Evolutionary conservation across 1,284 basidiomycete species (phyloP), one percentile per base, ranked within the genome.

Genomic region (Ustilago trichophora): DNA sequence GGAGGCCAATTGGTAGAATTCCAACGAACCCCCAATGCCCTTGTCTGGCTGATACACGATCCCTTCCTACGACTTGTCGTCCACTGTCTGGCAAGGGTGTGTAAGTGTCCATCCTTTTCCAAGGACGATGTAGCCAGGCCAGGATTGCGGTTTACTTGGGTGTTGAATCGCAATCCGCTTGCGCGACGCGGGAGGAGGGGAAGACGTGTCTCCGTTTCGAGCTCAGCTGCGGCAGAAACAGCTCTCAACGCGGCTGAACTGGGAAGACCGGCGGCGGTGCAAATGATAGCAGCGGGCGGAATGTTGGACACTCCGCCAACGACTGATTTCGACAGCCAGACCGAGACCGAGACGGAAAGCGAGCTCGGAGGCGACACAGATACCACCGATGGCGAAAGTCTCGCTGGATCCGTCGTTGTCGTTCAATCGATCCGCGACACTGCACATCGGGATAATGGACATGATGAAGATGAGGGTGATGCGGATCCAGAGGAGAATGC

Each of bases 11-110:
- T 69, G 44, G 32, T 73, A 4, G 72, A 78, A 43, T 59, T 78
- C 19, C 68, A 67, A n/a, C 48, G 68, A 2, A 57, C 67, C 7
- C 73, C 76, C 4, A 72, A 78, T 27, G 60, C 60, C 16, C 40
- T 80, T 6, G 68, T 76, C 2, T 78, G 75, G 75, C 37, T 58
- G 6, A 44, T 76, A 8, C 62, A 60, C 15, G 73, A 77, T 51
- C 62, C 75, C 2, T 73, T 71, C 38, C 38, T 73, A 2, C 55
- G 78, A 0, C 38, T 78, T 1, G 51, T 75, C 0, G 69, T 80
- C 6, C 78, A 80, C 29, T 80, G 78, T 40, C 48, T 78, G 1
- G 76, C 78, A 3, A 52, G 78, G 4, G 60, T 74, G 0, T 50
- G 41, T 3, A 37, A 51, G 15, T 80, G 73, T 53, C 72, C 73